These are phyloP conservation scores for Trichosphaerium sp. DNA, from an alignment of 78 protist species.

Conservation along the genomic window DNA sequence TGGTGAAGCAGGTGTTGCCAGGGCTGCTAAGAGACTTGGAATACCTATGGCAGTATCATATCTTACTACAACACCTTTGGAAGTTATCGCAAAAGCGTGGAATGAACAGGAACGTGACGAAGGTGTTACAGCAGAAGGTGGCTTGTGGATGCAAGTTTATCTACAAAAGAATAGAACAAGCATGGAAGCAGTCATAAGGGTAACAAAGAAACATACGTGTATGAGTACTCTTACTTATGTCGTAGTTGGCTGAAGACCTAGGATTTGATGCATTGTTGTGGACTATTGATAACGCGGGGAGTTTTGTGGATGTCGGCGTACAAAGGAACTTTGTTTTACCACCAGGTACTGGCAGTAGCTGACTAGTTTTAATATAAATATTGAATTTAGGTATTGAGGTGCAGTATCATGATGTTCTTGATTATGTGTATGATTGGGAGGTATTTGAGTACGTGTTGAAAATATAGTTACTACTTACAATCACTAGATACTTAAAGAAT, in stretches of 20 bases:
- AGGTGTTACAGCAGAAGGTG: background rate
- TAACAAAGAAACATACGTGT: too few relatives aligned
- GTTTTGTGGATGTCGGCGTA: background rate
- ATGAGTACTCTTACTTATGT: too few relatives aligned
- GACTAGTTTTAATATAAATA: constrained; percentile 60
- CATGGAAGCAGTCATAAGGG: constrained; percentile 31
- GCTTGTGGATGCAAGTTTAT: constrained; percentile 62
- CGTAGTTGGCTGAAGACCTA: constrained; percentile 28
- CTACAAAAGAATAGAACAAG: constrained; percentile 38
- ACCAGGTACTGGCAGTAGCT: constrained; percentile 50
- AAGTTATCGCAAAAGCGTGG: constrained; percentile 20
- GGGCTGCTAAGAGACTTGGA: constrained; percentile 21
- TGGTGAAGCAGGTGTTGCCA: constrained; percentile 20
- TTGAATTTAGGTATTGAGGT: constrained; percentile 51
- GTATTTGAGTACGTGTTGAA: background rate
- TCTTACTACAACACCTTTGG: constrained; percentile 35
- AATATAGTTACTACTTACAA: background rate
- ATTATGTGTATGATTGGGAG: background rate
- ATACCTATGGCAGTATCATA: constrained; percentile 27
- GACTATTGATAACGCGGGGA: background rate
- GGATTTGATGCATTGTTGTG: constrained; percentile 42
- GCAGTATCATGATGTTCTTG: constrained; percentile 11
- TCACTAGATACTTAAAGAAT: background rate
- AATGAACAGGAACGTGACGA: background rate
- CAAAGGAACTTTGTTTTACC: constrained; percentile 33